A percentile compares a stretch with the other conserved stretches of the same genome.
These are phyloP conservation scores for Erodium texanum DNA, from an alignment of 441 rosid genomes.

Conservation along the genomic window DNA sequence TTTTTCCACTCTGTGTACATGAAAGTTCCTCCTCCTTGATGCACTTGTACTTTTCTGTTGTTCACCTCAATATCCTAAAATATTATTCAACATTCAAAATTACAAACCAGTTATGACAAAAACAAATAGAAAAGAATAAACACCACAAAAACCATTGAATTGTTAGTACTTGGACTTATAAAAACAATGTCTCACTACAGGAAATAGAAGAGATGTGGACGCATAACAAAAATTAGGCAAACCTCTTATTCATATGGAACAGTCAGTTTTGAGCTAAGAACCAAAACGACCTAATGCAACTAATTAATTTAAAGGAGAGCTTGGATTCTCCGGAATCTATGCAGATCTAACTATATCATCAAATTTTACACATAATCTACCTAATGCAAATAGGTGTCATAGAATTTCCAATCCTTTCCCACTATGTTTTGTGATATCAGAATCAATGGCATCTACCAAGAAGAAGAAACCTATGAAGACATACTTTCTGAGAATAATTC, in stretches of 20 bases:
- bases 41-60: slow-evolving; percentile 49
- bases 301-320: neutral
- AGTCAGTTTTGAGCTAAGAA: neutral
- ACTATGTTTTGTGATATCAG: neutral
- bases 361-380: neutral
- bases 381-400: neutral
- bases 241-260: neutral
- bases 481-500: neutral
- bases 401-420: neutral
- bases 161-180: neutral
- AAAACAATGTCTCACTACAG: neutral
- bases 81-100: slow-evolving; percentile 1
- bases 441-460: neutral
- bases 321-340: neutral
- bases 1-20: slow-evolving; percentile 43
- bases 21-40: slow-evolving; percentile 35
- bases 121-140: neutral
- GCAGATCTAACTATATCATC: neutral
- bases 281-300: neutral
- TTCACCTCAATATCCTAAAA: slow-evolving; percentile 56
- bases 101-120: neutral
- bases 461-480: neutral
- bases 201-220: neutral
- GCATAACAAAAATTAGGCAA: neutral
- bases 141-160: neutral